Evolutionary conservation across 2,329 filamentous ascomycete species (phyloP).

Genomic region (Aureobasidium sp.): DNA sequence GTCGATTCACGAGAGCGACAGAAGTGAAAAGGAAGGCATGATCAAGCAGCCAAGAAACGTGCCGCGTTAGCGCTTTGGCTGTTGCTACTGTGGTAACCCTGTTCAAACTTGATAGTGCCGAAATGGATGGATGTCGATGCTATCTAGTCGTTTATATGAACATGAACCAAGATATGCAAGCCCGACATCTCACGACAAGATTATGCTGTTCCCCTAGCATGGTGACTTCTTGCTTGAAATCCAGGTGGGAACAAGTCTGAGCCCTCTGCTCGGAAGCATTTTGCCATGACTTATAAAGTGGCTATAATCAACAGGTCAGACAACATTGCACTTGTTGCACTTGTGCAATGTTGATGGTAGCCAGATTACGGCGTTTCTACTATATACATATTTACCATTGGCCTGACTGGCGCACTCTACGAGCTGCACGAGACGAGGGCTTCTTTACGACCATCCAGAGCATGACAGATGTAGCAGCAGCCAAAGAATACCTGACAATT

Average conservation of each 20-base stretch:
- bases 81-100: not conserved
- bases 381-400: constrained; percentile 22
- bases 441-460: constrained; percentile 92
- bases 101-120: not conserved
- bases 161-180: not conserved
- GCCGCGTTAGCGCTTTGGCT: not conserved
- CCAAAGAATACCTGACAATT: constrained; percentile 69
- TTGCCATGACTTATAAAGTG: not conserved
- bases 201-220: not conserved
- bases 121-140: not conserved
- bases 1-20: not conserved
- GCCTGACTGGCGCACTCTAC: constrained; percentile 18
- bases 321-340: too few species aligned
- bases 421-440: constrained; percentile 51
- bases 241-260: not conserved
- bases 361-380: not conserved
- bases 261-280: not conserved
- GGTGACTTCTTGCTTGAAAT: not conserved
- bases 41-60: not conserved
- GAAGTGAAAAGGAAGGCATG: not conserved
- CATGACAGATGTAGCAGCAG: constrained; percentile 83
- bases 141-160: not conserved
- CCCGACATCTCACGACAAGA: not conserved
- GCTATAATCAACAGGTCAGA: not conserved
- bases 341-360: not conserved